phyloP scores from a whole-genome alignment of 208 protist genomes.

The Acanthamoeba sp. region DNA sequence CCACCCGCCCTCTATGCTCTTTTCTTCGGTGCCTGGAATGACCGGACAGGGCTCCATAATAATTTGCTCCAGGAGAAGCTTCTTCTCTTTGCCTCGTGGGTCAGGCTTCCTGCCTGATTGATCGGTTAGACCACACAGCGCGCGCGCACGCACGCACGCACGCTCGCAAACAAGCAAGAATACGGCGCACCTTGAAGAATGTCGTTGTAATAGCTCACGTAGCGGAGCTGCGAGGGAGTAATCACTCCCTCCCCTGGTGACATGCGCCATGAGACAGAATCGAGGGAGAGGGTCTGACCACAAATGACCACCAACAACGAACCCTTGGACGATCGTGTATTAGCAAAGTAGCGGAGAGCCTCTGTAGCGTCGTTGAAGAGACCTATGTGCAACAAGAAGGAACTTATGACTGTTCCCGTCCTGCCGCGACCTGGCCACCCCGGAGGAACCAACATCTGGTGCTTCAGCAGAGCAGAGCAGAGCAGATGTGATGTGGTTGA shows the following conservation, averaged over 20 bases:
- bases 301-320: too few species aligned
- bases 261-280: too few species aligned
- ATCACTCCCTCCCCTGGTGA: slow-evolving; percentile 62
- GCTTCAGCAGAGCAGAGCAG: too few species aligned
- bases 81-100: slow-evolving; percentile 5
- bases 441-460: too few species aligned
- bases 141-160: too few species aligned
- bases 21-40: slow-evolving; percentile 44
- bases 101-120: slow-evolving; percentile 11
- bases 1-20: slow-evolving; percentile 23
- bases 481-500: too few species aligned
- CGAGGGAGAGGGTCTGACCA: too few species aligned
- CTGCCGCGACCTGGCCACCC: slow-evolving; percentile 77
- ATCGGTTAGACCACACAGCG: too few species aligned
- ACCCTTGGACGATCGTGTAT: slow-evolving; percentile 39
- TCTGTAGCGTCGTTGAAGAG: neutral
- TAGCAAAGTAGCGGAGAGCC: slow-evolving; percentile 41
- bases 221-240: slow-evolving; percentile 37
- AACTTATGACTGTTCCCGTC: slow-evolving; percentile 78
- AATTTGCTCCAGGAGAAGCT: slow-evolving; percentile 42
- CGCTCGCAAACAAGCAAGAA: neutral
- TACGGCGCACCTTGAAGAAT: neutral
- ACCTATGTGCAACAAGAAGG: slow-evolving; percentile 50
- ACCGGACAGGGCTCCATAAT: slow-evolving; percentile 37
- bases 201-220: slow-evolving; percentile 28